Base-by-base conservation (phyloP, 1,139 yeast species). In the Kodamaea fungicola region DNA sequence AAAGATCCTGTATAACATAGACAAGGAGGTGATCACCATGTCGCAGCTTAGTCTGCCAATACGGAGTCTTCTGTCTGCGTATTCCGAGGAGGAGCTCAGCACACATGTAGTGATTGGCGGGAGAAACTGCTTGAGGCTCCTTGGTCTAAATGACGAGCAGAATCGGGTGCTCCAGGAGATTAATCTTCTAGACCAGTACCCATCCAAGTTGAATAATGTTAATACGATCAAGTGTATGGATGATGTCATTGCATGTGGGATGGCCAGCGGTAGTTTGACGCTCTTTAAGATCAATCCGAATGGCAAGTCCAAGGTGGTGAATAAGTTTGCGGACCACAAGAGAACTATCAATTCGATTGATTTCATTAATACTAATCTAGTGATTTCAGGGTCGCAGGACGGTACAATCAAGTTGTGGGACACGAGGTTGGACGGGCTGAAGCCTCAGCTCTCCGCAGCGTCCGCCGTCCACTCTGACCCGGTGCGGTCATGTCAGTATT, bases 371-470 rank as follows among this genome's bases (percentile, higher is more conserved):
- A 73, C 70, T 41, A 74, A 74, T 28, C 67, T 77, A 33, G 59
- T 92, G 10, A 61, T 88, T 2, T 83, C 96, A 1, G 98, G 96
- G 0, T 84, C 95, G 0, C 96, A 88, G 54, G 98, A 92, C 61
- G 97, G 97, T 2, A 70, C 83, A 12, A 80, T 90, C 40, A 83
- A 87, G 47, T 60, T 89, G 12, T 92, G 97, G 97, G 97, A 92
- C 58, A 58, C 89, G 40, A 72, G 96, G 33, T 62, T 77, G 23
- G 67, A 75, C 31, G 31, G 47, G 12, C 52, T 61, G 4, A 68
- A 67, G 42, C 80, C 87, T 0, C 65, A 66, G 25, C 43, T 70
- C 35, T 67, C 75, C 9, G 59, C 74, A 13, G 44, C 56, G 16
- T 57, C 73, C n/a, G 69, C 71, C 37, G 62, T 73, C 25, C 82